Percentiles rank a stretch among this genome's conserved stretches.
These are phyloP conservation scores for Penicillium sp. DNA, from an alignment of 2,329 filamentous ascomycete genomes.

Conservation along the genomic window DNA sequence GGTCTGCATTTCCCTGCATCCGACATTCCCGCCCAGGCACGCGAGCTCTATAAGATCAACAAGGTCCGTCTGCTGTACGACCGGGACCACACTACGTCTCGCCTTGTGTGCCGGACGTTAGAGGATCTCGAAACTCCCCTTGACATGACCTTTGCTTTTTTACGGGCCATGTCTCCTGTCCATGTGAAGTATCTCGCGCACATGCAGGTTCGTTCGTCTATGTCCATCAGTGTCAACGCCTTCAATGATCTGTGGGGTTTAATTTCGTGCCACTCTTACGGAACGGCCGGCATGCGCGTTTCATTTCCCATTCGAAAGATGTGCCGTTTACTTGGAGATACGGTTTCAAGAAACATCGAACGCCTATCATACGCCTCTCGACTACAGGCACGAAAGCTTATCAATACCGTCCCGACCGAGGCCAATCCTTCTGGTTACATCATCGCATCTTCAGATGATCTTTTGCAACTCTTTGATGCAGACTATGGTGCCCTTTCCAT, in stretches of 20 bases:
- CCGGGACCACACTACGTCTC: constrained; percentile 73
- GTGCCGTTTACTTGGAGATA: constrained; percentile 84
- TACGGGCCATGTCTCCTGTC: constrained; percentile 80
- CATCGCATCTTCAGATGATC: constrained; percentile 81
- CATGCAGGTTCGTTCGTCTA: constrained; percentile 90
- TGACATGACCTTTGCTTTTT: constrained; percentile 80
- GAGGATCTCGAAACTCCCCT: constrained; percentile 67
- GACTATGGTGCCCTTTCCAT: constrained; percentile 86
- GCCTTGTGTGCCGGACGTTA: constrained; percentile 75
- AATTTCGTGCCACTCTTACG: constrained; percentile 83
- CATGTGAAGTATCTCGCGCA: constrained; percentile 84
- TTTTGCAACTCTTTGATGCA: constrained; percentile 80
- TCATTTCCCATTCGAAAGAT: constrained; percentile 90
- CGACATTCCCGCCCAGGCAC: constrained; percentile 80
- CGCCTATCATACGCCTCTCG: constrained; percentile 81
- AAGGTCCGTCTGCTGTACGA: constrained; percentile 87
- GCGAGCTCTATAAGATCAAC: constrained; percentile 88
- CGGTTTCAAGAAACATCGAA: constrained; percentile 83
- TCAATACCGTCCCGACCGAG: constrained; percentile 80
- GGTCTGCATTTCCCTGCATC: constrained; percentile 86
- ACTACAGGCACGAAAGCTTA: constrained; percentile 81
- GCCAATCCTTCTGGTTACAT: constrained; percentile 87
- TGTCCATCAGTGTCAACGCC: constrained; percentile 90
- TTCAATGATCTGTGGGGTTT: constrained; percentile 85
- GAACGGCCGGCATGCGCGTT: constrained; percentile 80